Percentiles rank a stretch among this genome's conserved stretches.
Conservation (phyloP, 2,329 filamentous ascomycete species). For the Aspergillus caelatus region DNA sequence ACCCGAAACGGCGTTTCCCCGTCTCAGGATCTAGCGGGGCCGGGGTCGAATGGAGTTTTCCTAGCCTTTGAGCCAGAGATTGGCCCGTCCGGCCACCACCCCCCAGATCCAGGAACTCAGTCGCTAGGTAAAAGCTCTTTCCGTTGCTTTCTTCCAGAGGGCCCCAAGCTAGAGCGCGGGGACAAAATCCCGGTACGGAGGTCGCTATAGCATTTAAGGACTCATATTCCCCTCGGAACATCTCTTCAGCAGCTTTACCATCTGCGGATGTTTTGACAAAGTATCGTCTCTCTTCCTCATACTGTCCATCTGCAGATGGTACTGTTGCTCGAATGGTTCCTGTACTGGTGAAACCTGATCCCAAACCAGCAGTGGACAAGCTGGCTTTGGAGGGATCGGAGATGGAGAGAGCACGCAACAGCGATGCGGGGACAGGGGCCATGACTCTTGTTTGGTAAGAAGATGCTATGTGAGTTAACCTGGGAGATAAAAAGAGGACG, state of each 20-base stretch:
- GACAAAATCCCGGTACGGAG: slow-evolving; percentile 74
- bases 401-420: slow-evolving; percentile 43
- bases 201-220: slow-evolving; percentile 81
- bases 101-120: slow-evolving; percentile 76
- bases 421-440: slow-evolving; percentile 35
- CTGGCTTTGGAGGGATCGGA: slow-evolving; percentile 36
- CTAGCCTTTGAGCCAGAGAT: slow-evolving; percentile 72
- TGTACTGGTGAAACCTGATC: slow-evolving; percentile 50
- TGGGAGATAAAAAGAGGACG: background rate
- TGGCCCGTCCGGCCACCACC: slow-evolving; percentile 53
- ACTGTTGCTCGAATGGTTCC: slow-evolving; percentile 41
- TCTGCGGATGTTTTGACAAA: slow-evolving; percentile 45
- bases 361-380: slow-evolving; percentile 41
- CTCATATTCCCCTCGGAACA: slow-evolving; percentile 70
- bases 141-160: slow-evolving; percentile 51
- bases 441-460: slow-evolving; percentile 20
- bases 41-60: slow-evolving; percentile 74
- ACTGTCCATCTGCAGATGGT: slow-evolving; percentile 21
- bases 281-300: slow-evolving; percentile 35
- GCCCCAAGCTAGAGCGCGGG: slow-evolving; percentile 74
- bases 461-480: background rate
- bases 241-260: slow-evolving; percentile 37
- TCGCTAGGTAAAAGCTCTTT: slow-evolving; percentile 60
- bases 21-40: slow-evolving; percentile 55
- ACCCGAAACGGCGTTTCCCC: slow-evolving; percentile 69